Conservation (phyloP, 2,329 filamentous ascomycete species). For the Calonectria honghensis region DNA sequence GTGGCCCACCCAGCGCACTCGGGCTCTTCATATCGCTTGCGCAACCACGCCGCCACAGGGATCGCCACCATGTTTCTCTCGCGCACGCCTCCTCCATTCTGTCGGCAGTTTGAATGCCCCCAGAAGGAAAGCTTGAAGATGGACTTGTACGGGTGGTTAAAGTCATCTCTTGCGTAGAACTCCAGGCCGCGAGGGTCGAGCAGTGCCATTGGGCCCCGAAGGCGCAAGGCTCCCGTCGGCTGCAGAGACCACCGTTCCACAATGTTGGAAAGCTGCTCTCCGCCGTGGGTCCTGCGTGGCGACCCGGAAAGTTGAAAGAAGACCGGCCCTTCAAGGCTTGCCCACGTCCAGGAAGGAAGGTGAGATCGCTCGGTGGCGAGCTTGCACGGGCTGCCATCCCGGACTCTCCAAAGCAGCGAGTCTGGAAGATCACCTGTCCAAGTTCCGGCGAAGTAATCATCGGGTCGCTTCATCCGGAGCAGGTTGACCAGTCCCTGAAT, state of each 20-base stretch:
- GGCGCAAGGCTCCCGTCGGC: neutral
- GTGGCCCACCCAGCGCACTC: constrained; percentile 11
- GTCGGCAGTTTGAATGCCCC: neutral
- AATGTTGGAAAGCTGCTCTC: neutral
- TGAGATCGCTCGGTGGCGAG: neutral
- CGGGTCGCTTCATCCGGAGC: neutral
- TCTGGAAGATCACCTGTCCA: neutral
- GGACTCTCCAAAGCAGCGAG: neutral
- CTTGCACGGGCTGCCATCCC: neutral
- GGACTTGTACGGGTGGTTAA: neutral
- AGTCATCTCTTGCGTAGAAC: neutral
- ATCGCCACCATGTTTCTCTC: neutral
- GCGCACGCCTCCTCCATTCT: neutral
- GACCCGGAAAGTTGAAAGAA: neutral
- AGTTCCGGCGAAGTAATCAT: constrained; percentile 7
- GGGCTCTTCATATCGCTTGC: neutral
- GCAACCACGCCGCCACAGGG: neutral
- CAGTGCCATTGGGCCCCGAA: neutral
- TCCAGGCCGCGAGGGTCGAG: neutral
- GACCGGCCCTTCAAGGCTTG: neutral
- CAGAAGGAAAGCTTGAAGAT: constrained; percentile 15
- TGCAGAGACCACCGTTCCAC: neutral
- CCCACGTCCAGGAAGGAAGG: constrained; percentile 6
- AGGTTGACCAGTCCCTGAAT: neutral
- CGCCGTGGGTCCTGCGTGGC: neutral